Conservation (phyloP, 129 eudicot genomes). For the Lactuca sativa region DNA sequence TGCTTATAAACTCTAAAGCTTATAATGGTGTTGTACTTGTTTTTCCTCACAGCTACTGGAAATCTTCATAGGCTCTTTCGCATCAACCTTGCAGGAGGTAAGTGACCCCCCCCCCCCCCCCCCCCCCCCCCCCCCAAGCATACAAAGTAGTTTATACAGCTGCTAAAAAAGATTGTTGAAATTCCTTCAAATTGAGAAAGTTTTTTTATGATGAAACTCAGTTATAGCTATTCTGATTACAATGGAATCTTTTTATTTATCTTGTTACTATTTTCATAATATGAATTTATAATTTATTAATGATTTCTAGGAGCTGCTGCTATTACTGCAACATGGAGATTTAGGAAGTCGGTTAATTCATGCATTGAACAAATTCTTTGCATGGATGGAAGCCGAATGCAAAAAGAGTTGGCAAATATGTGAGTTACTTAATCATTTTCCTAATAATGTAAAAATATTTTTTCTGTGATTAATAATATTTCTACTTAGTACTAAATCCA, state of each 20-base stretch:
- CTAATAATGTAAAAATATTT: too few species aligned
- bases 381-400: conserved; percentile 70
- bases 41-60: conserved; percentile 43
- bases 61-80: conserved; percentile 43
- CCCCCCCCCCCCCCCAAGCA: not conserved
- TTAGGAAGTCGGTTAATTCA: conserved; percentile 50
- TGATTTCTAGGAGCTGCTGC: conserved; percentile 53
- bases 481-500: conserved; percentile 5
- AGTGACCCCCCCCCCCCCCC: conserved; percentile 17
- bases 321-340: conserved; percentile 53
- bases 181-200: too few species aligned
- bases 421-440: too few species aligned
- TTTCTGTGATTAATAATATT: too few species aligned
- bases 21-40: not conserved
- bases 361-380: conserved; percentile 61
- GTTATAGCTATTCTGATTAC: too few species aligned
- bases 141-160: too few species aligned
- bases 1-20: not conserved
- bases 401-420: too few species aligned
- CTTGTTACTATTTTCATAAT: conserved; percentile 14
- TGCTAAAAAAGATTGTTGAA: too few species aligned
- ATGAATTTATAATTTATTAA: not conserved
- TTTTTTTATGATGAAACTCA: too few species aligned
- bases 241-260: not conserved
- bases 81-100: conserved; percentile 55